Percentiles rank a stretch among this genome's conserved stretches.
Evolutionary conservation across 176 grass and related monocot species (phyloP).

Genomic region (Musa acuminata): DNA sequence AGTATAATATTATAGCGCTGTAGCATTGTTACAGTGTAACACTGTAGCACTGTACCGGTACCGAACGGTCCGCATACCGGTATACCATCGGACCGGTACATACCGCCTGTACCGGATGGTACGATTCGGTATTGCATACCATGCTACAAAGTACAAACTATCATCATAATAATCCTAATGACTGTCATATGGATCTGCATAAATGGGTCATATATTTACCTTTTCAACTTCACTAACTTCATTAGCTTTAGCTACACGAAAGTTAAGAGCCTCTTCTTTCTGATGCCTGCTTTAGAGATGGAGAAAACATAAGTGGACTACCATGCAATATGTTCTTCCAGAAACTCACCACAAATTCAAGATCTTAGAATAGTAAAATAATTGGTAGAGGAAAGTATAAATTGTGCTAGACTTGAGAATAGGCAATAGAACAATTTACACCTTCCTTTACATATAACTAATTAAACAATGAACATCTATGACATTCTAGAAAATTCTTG

Average conservation of each 20-base stretch:
- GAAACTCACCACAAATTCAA: not conserved
- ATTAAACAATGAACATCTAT: too few relatives aligned
- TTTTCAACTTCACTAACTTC: constrained; percentile 75
- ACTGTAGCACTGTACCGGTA: too few relatives aligned
- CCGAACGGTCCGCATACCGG: too few relatives aligned
- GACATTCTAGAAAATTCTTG: not conserved
- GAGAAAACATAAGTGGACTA: constrained; percentile 14
- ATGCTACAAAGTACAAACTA: not conserved
- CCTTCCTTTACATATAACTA: too few relatives aligned
- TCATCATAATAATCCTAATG: not conserved
- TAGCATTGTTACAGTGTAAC: too few relatives aligned
- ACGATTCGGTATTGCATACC: too few relatives aligned
- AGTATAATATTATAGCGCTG: too few relatives aligned
- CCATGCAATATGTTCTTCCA: not conserved
- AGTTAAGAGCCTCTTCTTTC: constrained; percentile 91
- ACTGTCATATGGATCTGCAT: not conserved
- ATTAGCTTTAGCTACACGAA: constrained; percentile 65
- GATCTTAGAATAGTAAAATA: not conserved
- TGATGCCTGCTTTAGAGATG: constrained; percentile 57
- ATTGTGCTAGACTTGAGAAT: not conserved
- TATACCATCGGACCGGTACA: too few relatives aligned
- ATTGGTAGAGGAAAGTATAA: not conserved
- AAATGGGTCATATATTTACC: constrained; percentile 38
- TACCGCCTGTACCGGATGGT: too few relatives aligned
- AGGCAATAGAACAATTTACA: not conserved